Conservation (phyloP, 2,329 filamentous ascomycete species). For the Piedraia hortae region DNA sequence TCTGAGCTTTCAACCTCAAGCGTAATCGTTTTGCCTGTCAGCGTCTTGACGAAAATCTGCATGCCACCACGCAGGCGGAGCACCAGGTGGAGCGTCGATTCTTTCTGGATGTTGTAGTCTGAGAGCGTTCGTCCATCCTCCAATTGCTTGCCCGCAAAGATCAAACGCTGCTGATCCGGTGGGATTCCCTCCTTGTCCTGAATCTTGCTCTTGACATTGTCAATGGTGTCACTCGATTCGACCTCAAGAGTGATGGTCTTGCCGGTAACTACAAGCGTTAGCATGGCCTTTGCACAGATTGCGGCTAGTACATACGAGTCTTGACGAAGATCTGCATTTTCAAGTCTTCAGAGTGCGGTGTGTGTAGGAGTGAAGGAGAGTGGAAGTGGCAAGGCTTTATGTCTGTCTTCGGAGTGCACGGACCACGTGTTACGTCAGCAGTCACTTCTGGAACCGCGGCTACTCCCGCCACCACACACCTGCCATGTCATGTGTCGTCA, state of each 20-base stretch:
- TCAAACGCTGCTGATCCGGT: constrained; percentile 82
- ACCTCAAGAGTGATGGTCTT: constrained; percentile 43
- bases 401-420: too few relatives aligned
- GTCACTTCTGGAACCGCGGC: too few relatives aligned
- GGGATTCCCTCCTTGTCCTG: constrained; percentile 96
- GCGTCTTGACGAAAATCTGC: constrained; percentile 25
- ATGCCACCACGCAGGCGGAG: constrained; percentile 39
- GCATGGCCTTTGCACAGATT: constrained; percentile 4
- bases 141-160: constrained; percentile 88
- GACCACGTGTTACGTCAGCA: too few relatives aligned
- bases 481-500: too few relatives aligned
- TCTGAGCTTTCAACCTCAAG: constrained; percentile 71
- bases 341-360: too few relatives aligned
- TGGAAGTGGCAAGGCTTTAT: too few relatives aligned
- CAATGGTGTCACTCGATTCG: constrained; percentile 59
- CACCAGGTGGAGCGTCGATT: constrained; percentile 37
- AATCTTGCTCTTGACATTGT: constrained; percentile 92
- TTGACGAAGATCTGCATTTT: constrained; percentile 99
- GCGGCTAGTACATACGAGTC: constrained; percentile 41
- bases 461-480: too few relatives aligned
- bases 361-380: constrained; percentile 3
- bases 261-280: constrained; percentile 25
- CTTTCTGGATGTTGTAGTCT: constrained; percentile 80
- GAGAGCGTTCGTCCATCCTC: constrained; percentile 77
- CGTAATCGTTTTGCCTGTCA: constrained; percentile 71